Conservation (phyloP, 768 basidiomycete genomes). For the Royoungia palumana region DNA sequence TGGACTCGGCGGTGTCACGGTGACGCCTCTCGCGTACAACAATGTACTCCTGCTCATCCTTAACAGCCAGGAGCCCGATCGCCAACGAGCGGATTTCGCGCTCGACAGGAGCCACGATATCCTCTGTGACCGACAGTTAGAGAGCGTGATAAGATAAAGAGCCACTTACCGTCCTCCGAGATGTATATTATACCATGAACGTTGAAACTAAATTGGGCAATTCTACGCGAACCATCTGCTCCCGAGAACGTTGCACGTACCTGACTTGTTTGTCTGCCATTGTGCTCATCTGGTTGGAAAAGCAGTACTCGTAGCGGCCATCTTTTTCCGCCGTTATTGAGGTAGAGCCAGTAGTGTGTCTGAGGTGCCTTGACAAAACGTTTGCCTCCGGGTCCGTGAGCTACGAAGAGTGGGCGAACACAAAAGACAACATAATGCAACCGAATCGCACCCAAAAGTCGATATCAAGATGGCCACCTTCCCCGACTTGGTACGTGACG, state of each 20-base stretch:
- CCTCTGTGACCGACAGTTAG: slow-evolving; percentile 34
- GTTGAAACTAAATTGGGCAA: slow-evolving; percentile 67
- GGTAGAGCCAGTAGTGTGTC: slow-evolving; percentile 84
- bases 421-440: not conserved
- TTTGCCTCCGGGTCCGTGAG: slow-evolving; percentile 71
- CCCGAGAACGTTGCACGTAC: slow-evolving; percentile 36
- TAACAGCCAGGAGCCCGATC: slow-evolving; percentile 79
- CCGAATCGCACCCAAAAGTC: slow-evolving; percentile 81
- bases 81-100: slow-evolving; percentile 87
- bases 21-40: slow-evolving; percentile 90
- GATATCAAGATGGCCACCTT: slow-evolving; percentile 94
- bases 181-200: slow-evolving; percentile 97
- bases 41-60: slow-evolving; percentile 99
- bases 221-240: not conserved
- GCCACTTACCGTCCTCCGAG: slow-evolving; percentile 71
- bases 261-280: slow-evolving; percentile 94
- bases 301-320: slow-evolving; percentile 93
- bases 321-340: slow-evolving; percentile 85
- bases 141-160: not conserved
- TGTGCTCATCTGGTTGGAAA: slow-evolving; percentile 98
- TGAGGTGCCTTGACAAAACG: slow-evolving; percentile 74
- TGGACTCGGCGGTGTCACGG: slow-evolving; percentile 90
- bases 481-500: slow-evolving; percentile 97
- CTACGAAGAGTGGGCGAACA: slow-evolving; percentile 39
- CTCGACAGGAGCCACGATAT: slow-evolving; percentile 92